A percentile compares a stretch with the other conserved stretches of the same genome.
phyloP scores from a whole-genome alignment of 2,329 filamentous ascomycete species.

The Fusarium palustre region DNA sequence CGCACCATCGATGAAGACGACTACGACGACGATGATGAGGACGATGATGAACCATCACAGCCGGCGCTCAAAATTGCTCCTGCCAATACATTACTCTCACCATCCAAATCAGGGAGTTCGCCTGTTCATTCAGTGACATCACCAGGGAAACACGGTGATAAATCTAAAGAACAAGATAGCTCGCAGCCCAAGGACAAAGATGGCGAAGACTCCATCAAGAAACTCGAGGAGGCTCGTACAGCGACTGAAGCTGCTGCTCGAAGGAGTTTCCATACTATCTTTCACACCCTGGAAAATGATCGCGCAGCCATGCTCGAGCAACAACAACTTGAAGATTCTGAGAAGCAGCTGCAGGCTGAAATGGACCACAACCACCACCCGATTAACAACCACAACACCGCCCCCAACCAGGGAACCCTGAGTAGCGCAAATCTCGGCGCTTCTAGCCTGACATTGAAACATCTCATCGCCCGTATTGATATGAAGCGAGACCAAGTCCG shows the following conservation, averaged over 20 bases:
- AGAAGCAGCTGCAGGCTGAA: conserved; percentile 95
- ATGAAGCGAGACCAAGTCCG: conserved; percentile 89
- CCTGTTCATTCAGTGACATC: conserved; percentile 72
- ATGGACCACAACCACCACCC: conserved; percentile 76
- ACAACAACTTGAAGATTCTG: conserved; percentile 94
- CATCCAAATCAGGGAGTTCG: conserved; percentile 76
- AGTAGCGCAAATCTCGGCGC: conserved; percentile 95
- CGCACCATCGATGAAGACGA: conserved; percentile 86
- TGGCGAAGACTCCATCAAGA: conserved; percentile 90
- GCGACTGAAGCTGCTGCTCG: conserved; percentile 91
- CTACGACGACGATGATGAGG: conserved; percentile 85
- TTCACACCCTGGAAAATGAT: conserved; percentile 96
- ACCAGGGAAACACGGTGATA: conserved; percentile 68
- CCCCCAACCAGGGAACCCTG: conserved; percentile 84
- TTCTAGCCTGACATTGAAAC: conserved; percentile 94
- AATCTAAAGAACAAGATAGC: conserved; percentile 62
- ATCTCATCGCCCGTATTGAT: conserved; percentile 95
- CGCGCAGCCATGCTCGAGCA: conserved; percentile 97
- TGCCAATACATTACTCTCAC: conserved; percentile 71
- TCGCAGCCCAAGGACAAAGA: conserved; percentile 71
- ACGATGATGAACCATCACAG: conserved; percentile 67
- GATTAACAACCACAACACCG: conserved; percentile 61
- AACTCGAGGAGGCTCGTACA: conserved; percentile 90
- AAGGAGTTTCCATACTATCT: conserved; percentile 90
- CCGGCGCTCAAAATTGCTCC: conserved; percentile 64